Evolutionary conservation across 179 eudicot species (phyloP).

Genomic region (Nepenthes alata): DNA sequence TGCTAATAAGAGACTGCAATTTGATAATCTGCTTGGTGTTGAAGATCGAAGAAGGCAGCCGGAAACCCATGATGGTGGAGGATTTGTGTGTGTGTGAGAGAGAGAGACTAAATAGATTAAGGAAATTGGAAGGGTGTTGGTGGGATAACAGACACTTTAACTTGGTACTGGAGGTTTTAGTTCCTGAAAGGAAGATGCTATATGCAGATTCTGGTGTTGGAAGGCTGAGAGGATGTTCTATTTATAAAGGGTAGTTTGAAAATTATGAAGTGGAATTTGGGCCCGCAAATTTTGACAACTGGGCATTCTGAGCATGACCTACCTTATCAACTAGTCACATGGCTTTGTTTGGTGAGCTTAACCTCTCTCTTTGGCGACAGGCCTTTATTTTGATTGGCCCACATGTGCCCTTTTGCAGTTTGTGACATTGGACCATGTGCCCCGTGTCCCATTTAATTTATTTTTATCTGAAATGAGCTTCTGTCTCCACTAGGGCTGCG

Average conservation of each 20-base stretch:
- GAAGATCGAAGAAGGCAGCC: neutral
- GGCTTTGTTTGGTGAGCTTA: slow-evolving; percentile 22
- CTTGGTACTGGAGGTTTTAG: neutral
- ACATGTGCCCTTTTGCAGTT: slow-evolving; percentile 7
- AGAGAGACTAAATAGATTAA: neutral
- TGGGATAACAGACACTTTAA: neutral
- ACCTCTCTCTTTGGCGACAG: too few species aligned
- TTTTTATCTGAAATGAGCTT: too few species aligned
- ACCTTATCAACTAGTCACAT: slow-evolving; percentile 20
- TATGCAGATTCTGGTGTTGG: slow-evolving; percentile 3
- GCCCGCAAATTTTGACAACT: neutral
- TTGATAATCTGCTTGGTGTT: slow-evolving; percentile 1
- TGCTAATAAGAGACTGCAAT: slow-evolving; percentile 13
- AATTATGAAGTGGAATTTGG: neutral
- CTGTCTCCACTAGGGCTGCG: neutral
- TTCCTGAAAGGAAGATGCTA: too few species aligned
- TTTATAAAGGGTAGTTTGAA: neutral
- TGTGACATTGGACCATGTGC: too few species aligned
- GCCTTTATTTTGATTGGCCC: too few species aligned
- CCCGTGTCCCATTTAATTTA: too few species aligned
- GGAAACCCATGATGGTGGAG: neutral
- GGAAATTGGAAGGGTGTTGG: too few species aligned
- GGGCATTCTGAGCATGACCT: slow-evolving; percentile 6
- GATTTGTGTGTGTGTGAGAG: neutral
- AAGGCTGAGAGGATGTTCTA: slow-evolving; percentile 8